Percentiles rank a stretch among this genome's conserved stretches.
phyloP scores from a whole-genome alignment of 495 filamentous ascomycete genomes.

The Neurospora sp. region DNA sequence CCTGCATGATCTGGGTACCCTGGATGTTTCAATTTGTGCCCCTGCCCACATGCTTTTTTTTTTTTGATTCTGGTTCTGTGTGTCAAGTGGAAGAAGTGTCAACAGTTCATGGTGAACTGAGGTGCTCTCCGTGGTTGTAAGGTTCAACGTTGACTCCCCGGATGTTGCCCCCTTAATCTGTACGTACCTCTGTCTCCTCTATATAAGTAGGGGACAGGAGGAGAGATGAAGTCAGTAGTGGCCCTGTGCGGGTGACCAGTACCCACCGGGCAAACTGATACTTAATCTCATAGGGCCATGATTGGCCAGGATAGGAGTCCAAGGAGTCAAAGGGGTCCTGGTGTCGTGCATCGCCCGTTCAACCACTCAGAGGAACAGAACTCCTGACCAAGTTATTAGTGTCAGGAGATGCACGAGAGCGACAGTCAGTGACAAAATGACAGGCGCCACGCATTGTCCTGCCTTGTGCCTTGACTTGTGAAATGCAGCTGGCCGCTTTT shows the following conservation, averaged over 20 bases:
- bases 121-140: neutral
- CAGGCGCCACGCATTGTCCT: neutral
- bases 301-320: neutral
- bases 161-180: neutral
- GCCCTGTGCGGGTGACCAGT: neutral
- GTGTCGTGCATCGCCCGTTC: neutral
- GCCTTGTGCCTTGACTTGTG: neutral
- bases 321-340: neutral
- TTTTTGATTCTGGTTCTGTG: neutral
- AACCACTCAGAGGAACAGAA: neutral
- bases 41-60: neutral
- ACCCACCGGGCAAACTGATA: neutral
- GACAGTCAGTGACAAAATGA: neutral
- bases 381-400: neutral
- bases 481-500: slow-evolving; percentile 8
- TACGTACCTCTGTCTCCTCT: neutral
- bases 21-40: neutral
- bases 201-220: too few relatives aligned
- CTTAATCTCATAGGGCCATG: neutral
- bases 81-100: neutral
- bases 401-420: neutral
- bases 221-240: neutral
- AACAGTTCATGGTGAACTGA: neutral
- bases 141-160: neutral
- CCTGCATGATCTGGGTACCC: neutral